These are phyloP conservation scores for Globisporangium uncinulatum DNA, from an alignment of 352 stramenopile species.

Conservation along the genomic window DNA sequence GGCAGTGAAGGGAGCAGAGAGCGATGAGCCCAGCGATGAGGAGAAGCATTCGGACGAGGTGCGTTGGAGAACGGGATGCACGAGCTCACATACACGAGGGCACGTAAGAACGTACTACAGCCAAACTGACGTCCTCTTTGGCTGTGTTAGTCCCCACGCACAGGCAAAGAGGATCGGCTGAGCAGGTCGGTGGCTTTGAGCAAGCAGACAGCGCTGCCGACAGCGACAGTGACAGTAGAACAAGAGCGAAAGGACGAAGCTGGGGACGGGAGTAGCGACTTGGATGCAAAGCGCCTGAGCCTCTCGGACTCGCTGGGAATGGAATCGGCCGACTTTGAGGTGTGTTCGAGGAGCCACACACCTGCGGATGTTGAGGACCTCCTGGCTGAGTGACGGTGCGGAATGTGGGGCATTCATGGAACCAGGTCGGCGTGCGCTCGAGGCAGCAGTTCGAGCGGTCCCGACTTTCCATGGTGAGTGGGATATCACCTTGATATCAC, in stretches of 20 bases:
- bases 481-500: background rate
- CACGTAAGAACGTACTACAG: too few relatives aligned
- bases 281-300: slow-evolving; percentile 26
- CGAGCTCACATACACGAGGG: too few relatives aligned
- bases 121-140: too few relatives aligned
- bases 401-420: background rate
- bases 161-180: too few relatives aligned
- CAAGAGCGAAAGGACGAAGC: background rate
- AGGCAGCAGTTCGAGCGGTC: slow-evolving; percentile 38
- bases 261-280: slow-evolving; percentile 12
- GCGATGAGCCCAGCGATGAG: slow-evolving; percentile 9
- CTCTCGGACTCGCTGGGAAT: slow-evolving; percentile 71
- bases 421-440: slow-evolving; percentile 41
- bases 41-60: slow-evolving; percentile 5
- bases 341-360: slow-evolving; percentile 8
- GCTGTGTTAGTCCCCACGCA: too few relatives aligned
- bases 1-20: slow-evolving; percentile 17
- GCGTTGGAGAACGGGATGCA: background rate
- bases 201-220: background rate
- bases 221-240: slow-evolving; percentile 8
- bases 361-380: background rate
- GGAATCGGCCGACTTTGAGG: slow-evolving; percentile 76
- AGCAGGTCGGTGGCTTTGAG: background rate
- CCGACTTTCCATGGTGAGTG: slow-evolving; percentile 43
- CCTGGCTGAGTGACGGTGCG: background rate